phyloP scores from a whole-genome alignment of 2,329 filamentous ascomycete genomes.

The Curvularia eragrostidis region DNA sequence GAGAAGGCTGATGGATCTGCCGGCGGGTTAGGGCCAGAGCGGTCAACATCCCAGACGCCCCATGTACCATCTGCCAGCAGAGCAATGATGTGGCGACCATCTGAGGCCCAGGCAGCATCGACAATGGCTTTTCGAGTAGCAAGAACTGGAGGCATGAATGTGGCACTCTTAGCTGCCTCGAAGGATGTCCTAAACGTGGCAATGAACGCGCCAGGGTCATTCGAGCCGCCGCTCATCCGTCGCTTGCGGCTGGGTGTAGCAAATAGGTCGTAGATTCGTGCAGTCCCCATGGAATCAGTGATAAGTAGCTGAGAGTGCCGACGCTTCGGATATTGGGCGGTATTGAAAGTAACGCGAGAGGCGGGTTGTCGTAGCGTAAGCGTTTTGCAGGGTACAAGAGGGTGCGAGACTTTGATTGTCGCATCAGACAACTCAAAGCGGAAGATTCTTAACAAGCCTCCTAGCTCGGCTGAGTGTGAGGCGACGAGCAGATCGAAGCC shows the following conservation, averaged over 20 bases:
- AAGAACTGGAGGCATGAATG: conserved; percentile 37
- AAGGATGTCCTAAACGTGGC: conserved; percentile 45
- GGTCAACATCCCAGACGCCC: conserved; percentile 59
- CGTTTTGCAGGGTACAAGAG: conserved; percentile 54
- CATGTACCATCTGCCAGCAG: conserved; percentile 60
- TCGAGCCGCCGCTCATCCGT: conserved; percentile 19
- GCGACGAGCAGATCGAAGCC: conserved; percentile 53
- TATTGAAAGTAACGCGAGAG: conserved; percentile 61
- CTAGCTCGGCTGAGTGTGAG: conserved; percentile 50
- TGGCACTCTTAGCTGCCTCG: conserved; percentile 36
- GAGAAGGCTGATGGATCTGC: conserved; percentile 44
- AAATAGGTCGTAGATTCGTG: conserved; percentile 65
- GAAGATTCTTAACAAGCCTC: conserved; percentile 52
- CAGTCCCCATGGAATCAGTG: conserved; percentile 60
- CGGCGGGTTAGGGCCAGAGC: conserved; percentile 41
- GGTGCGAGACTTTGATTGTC: conserved; percentile 47
- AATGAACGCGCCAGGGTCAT: conserved; percentile 40
- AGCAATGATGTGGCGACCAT: conserved; percentile 55
- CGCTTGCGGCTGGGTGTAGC: conserved; percentile 40
- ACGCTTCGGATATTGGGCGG: conserved; percentile 59
- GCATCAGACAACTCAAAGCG: conserved; percentile 49
- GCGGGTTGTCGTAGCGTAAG: conserved; percentile 59
- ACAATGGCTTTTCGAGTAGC: conserved; percentile 57
- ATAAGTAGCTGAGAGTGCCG: conserved; percentile 64
- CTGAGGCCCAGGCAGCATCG: conserved; percentile 56